A percentile compares a stretch with the other conserved stretches of the same genome.
These are phyloP conservation scores for Aspergillus ellipticus DNA, from an alignment of 495 filamentous ascomycete species.

Conservation along the genomic window DNA sequence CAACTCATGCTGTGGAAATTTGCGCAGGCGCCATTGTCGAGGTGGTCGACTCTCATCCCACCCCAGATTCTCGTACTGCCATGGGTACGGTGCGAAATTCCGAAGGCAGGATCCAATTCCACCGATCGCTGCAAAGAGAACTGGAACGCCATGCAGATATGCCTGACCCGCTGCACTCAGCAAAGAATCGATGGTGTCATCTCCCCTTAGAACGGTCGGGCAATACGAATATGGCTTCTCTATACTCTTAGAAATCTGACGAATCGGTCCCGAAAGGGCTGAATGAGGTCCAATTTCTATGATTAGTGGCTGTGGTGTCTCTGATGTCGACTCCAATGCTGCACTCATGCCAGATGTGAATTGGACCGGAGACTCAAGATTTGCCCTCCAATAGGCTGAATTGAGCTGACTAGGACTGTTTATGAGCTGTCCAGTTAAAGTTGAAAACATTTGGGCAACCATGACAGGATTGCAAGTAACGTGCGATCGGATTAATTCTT, in stretches of 20 bases:
- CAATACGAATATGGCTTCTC: slow-evolving; percentile 22
- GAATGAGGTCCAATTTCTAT: slow-evolving; percentile 47
- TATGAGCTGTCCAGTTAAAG: slow-evolving; percentile 23
- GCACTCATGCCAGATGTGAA: slow-evolving; percentile 32
- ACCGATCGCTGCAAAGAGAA: slow-evolving; percentile 25
- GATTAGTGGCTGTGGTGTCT: slow-evolving; percentile 25
- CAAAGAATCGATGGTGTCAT: slow-evolving; percentile 13
- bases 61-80: slow-evolving; percentile 38
- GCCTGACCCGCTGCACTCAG: slow-evolving; percentile 28
- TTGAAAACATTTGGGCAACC: slow-evolving; percentile 24
- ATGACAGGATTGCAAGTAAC: background rate
- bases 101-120: slow-evolving; percentile 26
- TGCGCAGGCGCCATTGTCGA: slow-evolving; percentile 43
- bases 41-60: slow-evolving; percentile 49
- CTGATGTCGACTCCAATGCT: slow-evolving; percentile 15
- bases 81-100: slow-evolving; percentile 49
- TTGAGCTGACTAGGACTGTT: slow-evolving; percentile 12
- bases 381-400: slow-evolving; percentile 42
- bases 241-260: slow-evolving; percentile 24
- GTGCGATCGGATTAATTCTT: slow-evolving; percentile 17
- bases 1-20: slow-evolving; percentile 41
- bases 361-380: slow-evolving; percentile 35
- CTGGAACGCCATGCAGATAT: slow-evolving; percentile 17
- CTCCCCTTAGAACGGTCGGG: slow-evolving; percentile 26
- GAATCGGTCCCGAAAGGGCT: slow-evolving; percentile 33